Conservation (phyloP, 208 protist species). For the Blechomonas ayalai region DNA sequence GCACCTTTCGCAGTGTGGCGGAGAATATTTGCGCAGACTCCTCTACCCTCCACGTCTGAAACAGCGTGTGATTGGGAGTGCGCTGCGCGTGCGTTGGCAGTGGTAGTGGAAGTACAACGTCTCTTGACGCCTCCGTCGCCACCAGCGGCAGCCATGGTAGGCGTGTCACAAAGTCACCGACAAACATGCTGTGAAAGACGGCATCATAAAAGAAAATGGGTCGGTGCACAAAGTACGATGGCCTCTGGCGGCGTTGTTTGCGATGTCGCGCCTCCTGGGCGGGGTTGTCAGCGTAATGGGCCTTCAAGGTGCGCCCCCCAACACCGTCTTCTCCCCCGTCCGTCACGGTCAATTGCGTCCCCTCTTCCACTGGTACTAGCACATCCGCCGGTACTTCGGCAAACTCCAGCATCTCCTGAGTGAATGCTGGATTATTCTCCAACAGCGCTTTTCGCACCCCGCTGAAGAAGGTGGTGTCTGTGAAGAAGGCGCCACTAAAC, state of each 20-base stretch:
- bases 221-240: constrained; percentile 48
- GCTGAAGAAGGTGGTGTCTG: constrained; percentile 55
- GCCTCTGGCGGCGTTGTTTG: constrained; percentile 16
- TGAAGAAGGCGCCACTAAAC: constrained; percentile 49
- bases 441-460: constrained; percentile 35
- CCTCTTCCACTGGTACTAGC: too few species aligned
- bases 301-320: too few species aligned
- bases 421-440: constrained; percentile 19
- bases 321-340: too few species aligned
- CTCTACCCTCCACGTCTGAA: constrained; percentile 39
- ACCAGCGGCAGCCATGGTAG: constrained; percentile 59
- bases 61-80: constrained; percentile 13
- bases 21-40: constrained; percentile 20
- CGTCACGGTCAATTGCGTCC: too few species aligned
- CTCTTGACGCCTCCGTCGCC: constrained; percentile 23
- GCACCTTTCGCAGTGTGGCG: constrained; percentile 25
- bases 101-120: constrained; percentile 26
- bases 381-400: not conserved
- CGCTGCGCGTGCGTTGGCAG: constrained; percentile 22
- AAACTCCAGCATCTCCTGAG: not conserved
- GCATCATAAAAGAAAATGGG: constrained; percentile 57
- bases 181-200: constrained; percentile 41
- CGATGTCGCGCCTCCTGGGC: not conserved
- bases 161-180: constrained; percentile 30
- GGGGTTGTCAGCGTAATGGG: too few species aligned